Base-by-base conservation (phyloP, 116 monocot species). In the Cymodocea nodosa region DNA sequence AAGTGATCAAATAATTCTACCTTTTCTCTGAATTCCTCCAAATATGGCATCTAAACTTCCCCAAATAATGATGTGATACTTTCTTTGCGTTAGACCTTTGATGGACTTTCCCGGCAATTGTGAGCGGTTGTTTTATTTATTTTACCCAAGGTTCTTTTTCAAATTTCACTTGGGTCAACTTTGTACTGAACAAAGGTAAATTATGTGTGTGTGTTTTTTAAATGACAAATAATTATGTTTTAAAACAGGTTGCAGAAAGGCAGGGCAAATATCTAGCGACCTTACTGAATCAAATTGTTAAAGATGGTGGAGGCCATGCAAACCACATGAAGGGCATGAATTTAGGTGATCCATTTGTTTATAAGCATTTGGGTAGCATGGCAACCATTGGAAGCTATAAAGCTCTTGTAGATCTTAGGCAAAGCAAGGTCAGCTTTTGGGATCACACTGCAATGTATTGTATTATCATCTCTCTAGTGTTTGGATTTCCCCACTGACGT, bases 291-390 rank as follows among this genome's bases (percentile, higher is more conserved):
- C 68, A 19, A 54, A 80, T 91, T 20, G 87, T 64, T 6, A 78
- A 74, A 62, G 63, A 75, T 18, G 77, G 77, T 56, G 87, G 77
- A 36, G 91, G 91, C 0, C 74, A 76, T 65, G 91, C 91, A 52
- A 76, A 76, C 35, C 57, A 62, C 56, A 64, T 76, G 1, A 59
- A 55, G 36, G 72, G 64, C 19, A 23, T 84, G 4, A 20, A 77
- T 3, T 49, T 90, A 17, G 86, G 90, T 0, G 71, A 79, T 50
- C 84, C 83, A 9, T 90, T 86, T 56, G 77, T 79, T n/a, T 90
- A 86, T 70, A 74, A 49, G 67, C 81, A 90, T 71, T 59, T 86
- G 1, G 90, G 90, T 62, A 86, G 86, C 79, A 90, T 90, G 84
- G 83, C 84, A 20, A 67, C 84, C 8, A 77, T 91, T 4, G 87